Conservation (phyloP, 345 rosid genomes). For the Kernera saxatilis region DNA sequence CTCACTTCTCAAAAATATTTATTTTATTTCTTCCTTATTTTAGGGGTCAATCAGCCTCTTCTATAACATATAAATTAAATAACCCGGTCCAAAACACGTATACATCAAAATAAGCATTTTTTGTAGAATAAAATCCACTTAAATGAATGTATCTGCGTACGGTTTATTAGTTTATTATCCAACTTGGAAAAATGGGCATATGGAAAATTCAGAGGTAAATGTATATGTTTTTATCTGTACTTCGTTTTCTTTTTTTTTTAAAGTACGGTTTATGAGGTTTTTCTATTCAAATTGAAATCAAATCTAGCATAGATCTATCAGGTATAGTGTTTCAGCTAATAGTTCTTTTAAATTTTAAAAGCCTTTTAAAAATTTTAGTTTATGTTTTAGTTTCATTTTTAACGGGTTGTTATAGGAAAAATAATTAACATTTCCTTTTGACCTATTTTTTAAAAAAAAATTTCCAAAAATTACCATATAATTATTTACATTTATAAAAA, state of each 20-base stretch:
- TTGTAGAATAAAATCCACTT: neutral
- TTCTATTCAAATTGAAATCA: neutral
- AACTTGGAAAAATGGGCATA: neutral
- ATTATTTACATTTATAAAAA: no score
- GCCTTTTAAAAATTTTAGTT: neutral
- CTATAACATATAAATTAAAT: neutral
- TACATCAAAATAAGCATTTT: neutral
- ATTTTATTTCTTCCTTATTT: slow-evolving; percentile 13
- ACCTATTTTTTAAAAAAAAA: no score
- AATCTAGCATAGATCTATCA: neutral
- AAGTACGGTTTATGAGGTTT: neutral
- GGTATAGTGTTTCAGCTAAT: neutral
- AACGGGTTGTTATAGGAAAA: no score
- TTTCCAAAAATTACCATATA: neutral
- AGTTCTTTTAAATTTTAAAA: no score
- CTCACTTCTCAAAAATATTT: slow-evolving; percentile 14
- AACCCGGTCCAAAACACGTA: slow-evolving; percentile 18
- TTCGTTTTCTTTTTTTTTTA: neutral
- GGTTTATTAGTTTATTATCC: neutral
- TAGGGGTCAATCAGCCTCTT: slow-evolving; percentile 25
- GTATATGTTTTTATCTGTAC: neutral
- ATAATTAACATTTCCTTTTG: no score
- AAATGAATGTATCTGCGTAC: neutral
- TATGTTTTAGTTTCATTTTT: neutral
- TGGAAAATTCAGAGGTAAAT: neutral